phyloP scores from a whole-genome alignment of 371 early-diverging fungal genomes.

The Mucor plumbeus region DNA sequence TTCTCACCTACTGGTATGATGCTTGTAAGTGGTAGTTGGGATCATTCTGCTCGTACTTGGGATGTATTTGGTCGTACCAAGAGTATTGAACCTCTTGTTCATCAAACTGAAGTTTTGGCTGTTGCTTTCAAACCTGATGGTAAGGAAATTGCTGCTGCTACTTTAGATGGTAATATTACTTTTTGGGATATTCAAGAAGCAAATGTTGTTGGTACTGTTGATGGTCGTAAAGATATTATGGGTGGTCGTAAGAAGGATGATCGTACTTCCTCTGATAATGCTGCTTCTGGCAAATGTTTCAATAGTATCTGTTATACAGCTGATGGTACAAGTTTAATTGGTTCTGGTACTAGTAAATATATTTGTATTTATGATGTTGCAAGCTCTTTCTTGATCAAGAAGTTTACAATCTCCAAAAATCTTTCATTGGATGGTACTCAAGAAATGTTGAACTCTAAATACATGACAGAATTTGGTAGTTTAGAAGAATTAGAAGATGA shows the following conservation, averaged over 20 bases:
- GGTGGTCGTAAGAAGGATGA: conserved; percentile 86
- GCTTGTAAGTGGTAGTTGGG: conserved; percentile 94
- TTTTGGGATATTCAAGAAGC: conserved; percentile 89
- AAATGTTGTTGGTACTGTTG: conserved; percentile 76
- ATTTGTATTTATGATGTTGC: conserved; percentile 94
- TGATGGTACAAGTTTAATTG: conserved; percentile 90
- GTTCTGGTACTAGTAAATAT: conserved; percentile 93
- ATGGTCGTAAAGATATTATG: conserved; percentile 92
- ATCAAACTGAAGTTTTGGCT: conserved; percentile 86
- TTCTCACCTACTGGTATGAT: conserved; percentile 84
- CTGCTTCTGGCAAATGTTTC: conserved; percentile 86
- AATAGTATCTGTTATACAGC: conserved; percentile 93
- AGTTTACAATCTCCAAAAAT: conserved; percentile 92
- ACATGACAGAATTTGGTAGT: conserved; percentile 94
- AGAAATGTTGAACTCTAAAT: conserved; percentile 84
- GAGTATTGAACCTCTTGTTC: conserved; percentile 78
- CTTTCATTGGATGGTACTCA: conserved; percentile 92
- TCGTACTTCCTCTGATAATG: conserved; percentile 83
- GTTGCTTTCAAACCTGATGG: conserved; percentile 93
- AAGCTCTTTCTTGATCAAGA: conserved; percentile 77
- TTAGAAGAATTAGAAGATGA: conserved; percentile 81
- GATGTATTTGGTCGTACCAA: conserved; percentile 91
- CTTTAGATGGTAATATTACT: conserved; percentile 90
- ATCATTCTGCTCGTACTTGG: conserved; percentile 92
- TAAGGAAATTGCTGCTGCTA: conserved; percentile 83